phyloP scores from a whole-genome alignment of 495 filamentous ascomycete species.

The Aspergillus affinis region DNA sequence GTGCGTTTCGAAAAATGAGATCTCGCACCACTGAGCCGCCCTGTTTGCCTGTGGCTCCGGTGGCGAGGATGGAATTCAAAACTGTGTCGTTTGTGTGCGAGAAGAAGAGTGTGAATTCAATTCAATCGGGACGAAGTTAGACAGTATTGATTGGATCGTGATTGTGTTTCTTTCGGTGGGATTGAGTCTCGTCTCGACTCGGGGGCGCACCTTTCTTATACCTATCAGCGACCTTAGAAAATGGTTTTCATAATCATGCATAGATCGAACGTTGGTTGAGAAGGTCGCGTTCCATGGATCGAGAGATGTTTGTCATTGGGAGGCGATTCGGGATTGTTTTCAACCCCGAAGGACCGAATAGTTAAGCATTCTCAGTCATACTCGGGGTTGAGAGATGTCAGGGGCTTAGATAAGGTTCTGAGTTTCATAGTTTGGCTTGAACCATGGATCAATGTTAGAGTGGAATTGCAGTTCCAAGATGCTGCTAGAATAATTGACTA shows the following conservation, averaged over 20 bases:
- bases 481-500: too few species aligned
- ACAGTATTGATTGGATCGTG: too few species aligned
- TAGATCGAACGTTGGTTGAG: background rate
- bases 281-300: background rate
- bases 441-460: too few species aligned
- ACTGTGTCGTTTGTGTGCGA: too few species aligned
- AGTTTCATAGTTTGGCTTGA: background rate
- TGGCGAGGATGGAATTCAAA: slow-evolving; percentile 51
- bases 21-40: slow-evolving; percentile 61
- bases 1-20: slow-evolving; percentile 46
- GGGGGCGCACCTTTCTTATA: background rate
- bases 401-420: background rate
- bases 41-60: slow-evolving; percentile 73
- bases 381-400: background rate
- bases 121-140: too few species aligned
- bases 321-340: background rate
- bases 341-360: background rate
- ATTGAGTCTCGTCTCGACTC: too few species aligned
- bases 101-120: too few species aligned
- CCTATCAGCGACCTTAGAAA: background rate
- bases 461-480: too few species aligned
- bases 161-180: too few species aligned
- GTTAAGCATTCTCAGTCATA: background rate
- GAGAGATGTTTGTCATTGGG: background rate
- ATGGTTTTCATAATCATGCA: background rate